Base-by-base conservation (phyloP, 2,329 filamentous ascomycete genomes). In the Ophiostoma quercus region DNA sequence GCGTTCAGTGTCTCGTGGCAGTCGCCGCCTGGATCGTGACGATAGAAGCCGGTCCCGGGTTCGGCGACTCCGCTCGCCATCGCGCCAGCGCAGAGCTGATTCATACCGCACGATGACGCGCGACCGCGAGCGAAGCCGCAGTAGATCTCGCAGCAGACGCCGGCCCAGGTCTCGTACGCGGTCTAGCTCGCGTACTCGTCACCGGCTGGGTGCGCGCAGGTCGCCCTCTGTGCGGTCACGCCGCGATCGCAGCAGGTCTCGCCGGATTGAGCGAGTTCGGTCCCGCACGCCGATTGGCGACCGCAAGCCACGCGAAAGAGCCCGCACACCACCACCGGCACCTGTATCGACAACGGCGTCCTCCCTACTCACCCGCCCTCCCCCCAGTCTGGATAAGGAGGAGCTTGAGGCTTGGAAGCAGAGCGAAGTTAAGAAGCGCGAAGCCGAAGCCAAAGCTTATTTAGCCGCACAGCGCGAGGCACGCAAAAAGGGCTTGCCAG, bases 391-490 rank as follows among this genome's bases (percentile, higher is more conserved):
- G 25, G 83, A 79, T 70, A 82, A 82, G 67, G 80, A 83, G n/a
- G 82, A 82, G 57, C 79, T 82, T 34, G 85, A 87, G 74, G 82
- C 82, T 19, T 85, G 85, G 82, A 89, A 89, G 76, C 83, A 85
- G 73, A 84, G 84, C 71, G 86, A 88, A 74, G 86, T 87, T 68
- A 85, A 83, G 76, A 86, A 87, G 75, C 83, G 87, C 67, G 86
- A 88, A 76, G 84, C 84, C 72, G 87, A 89, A 77, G 87, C 87
- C 54, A 88, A 88, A 76, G 86, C 85, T 4, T 89, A 89, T 74
- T 79, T 88, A 51, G 86, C 86, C 7, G 86, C 85, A 2, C 85
- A 88, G 74, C 84, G 85, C 72, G 86, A 88, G 73, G 86, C 87
- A 41, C 82, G 84, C 39, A 82, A 83, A 66, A 88, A 88, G 75